These are phyloP conservation scores for Oenanthe sinensis DNA, from an alignment of 129 eudicot species.

Conservation along the genomic window DNA sequence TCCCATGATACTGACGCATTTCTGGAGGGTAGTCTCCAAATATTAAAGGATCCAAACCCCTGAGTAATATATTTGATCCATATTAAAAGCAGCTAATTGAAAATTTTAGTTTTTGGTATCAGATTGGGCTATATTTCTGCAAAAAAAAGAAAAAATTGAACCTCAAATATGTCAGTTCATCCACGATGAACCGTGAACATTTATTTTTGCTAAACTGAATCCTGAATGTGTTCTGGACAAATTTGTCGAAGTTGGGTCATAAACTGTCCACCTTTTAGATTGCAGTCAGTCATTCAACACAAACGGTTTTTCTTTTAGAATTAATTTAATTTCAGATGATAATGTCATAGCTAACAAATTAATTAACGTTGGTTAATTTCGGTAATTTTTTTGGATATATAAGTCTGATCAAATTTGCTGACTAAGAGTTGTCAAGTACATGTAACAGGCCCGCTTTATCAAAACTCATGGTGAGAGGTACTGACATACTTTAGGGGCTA, in stretches of 20 bases:
- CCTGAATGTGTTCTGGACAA: not conserved
- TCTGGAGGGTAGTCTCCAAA: conserved; percentile 82
- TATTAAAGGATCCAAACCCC: conserved; percentile 74
- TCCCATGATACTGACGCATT: conserved; percentile 53
- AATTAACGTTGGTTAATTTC: too few species aligned
- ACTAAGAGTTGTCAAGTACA: not conserved
- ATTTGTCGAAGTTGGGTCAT: not conserved
- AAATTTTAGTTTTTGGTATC: not conserved
- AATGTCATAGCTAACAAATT: too few species aligned
- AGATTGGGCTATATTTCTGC: not conserved
- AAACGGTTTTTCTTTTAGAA: not conserved
- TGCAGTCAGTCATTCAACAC: not conserved
- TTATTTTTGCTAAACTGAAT: not conserved
- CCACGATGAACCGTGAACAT: not conserved
- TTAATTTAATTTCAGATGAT: not conserved
- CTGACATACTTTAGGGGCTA: not conserved
- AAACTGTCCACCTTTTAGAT: not conserved
- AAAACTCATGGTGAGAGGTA: not conserved
- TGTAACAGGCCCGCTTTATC: too few species aligned
- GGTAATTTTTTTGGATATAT: not conserved
- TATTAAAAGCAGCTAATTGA: not conserved
- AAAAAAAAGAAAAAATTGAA: not conserved
- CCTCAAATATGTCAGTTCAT: not conserved
- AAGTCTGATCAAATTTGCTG: not conserved
- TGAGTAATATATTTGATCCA: conserved; percentile 4